phyloP scores from a whole-genome alignment of 306 rosid species.

The Vicia villosa region DNA sequence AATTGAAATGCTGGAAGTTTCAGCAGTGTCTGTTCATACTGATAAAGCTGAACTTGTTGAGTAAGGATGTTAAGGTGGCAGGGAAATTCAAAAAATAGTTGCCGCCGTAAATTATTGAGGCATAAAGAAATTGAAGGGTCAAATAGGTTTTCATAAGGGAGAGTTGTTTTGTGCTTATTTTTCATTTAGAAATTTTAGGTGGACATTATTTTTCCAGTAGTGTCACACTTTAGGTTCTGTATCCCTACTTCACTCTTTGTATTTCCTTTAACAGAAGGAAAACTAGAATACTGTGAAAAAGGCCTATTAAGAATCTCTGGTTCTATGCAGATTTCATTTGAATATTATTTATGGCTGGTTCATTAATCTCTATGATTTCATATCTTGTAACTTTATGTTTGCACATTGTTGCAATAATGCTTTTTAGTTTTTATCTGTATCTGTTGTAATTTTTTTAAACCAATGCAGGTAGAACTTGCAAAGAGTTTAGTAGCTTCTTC shows the following conservation, averaged over 20 bases:
- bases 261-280: conserved; percentile 25
- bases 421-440: neutral
- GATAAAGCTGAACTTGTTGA: neutral
- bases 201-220: no score
- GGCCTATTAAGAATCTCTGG: neutral
- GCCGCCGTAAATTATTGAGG: conserved; percentile 8
- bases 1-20: neutral
- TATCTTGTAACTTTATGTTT: neutral
- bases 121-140: conserved; percentile 15
- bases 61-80: neutral
- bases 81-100: conserved; percentile 1
- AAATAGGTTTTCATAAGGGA: neutral
- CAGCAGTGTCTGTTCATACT: neutral
- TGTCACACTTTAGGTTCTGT: no score
- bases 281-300: conserved; percentile 6
- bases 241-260: neutral
- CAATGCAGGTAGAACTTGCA: conserved; percentile 84
- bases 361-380: conserved; percentile 14
- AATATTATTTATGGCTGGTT: neutral
- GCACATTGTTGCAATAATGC: conserved; percentile 6
- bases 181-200: neutral
- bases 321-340: conserved; percentile 5
- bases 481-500: conserved; percentile 63
- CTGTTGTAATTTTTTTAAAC: conserved; percentile 8
- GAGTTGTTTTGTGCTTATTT: neutral